Evolutionary conservation across 495 filamentous ascomycete species (phyloP).

Genomic region (Eremomyces bilateralis): DNA sequence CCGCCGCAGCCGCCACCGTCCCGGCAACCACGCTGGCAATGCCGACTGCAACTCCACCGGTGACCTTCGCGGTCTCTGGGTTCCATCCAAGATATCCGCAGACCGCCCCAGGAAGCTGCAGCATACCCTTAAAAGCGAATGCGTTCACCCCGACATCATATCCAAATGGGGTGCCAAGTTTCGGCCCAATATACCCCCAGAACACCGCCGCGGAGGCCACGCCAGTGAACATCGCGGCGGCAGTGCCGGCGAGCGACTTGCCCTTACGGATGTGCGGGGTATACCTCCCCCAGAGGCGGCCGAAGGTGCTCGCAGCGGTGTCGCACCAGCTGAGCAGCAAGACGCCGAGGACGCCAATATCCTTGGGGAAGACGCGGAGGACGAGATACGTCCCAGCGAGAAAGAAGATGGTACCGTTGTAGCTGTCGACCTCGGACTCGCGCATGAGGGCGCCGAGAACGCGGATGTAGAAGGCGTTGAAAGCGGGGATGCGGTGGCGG

Average conservation of each 20-base stretch:
- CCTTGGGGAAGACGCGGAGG: conserved; percentile 75
- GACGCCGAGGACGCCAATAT: conserved; percentile 75
- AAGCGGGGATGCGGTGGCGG: conserved; percentile 52
- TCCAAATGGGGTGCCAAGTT: conserved; percentile 1
- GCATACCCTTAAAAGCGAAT: conserved; percentile 63
- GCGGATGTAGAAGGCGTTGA: conserved; percentile 77
- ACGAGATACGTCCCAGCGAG: conserved; percentile 74
- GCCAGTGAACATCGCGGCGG: conserved; percentile 65
- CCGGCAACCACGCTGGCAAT: conserved; percentile 76
- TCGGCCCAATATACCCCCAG: conserved; percentile 67
- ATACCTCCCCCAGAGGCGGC: conserved; percentile 66
- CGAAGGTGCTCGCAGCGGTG: conserved; percentile 85
- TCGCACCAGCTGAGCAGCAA: conserved; percentile 93
- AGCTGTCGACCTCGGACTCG: conserved; percentile 77
- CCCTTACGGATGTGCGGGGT: conserved; percentile 66
- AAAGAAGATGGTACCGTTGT: conserved; percentile 95
- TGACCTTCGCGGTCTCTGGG: conserved; percentile 26
- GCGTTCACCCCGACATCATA: conserved; percentile 36
- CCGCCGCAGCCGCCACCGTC: conserved; percentile 64
- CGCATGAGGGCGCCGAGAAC: conserved; percentile 82
- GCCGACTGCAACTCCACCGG: conserved; percentile 53
- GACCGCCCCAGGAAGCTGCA: conserved; percentile 37
- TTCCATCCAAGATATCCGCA: conserved; percentile 16
- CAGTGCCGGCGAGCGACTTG: conserved; percentile 76
- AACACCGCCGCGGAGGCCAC: conserved; percentile 61